Evolutionary conservation across 2,329 filamentous ascomycete species (phyloP), one percentile per base, ranked within the genome.

Genomic region (Penicillium psychrosexuale): DNA sequence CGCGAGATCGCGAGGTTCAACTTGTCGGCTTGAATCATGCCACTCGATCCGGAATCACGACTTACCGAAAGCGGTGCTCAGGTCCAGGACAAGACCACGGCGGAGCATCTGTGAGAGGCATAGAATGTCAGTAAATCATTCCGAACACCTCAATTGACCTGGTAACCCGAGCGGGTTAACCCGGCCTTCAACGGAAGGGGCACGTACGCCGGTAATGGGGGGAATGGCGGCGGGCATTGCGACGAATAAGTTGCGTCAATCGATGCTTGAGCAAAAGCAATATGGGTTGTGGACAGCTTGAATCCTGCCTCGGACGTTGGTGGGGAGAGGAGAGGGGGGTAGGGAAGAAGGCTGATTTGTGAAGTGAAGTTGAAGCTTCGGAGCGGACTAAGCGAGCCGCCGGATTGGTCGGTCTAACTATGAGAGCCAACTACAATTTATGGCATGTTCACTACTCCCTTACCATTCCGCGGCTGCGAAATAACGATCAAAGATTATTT

Each of bases 41-140:
- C 57, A 61, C 57, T 51, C 50, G 43, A 45, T 47, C 37, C 17
- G 51, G 24, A 34, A 34, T 51, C 33, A 51, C 53, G 28, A 79
- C 84, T 74, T 78, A 86, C 85, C 85, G 68, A 85, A 76, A 62
- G 84, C 82, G 70, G 86, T 83, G 68, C 82, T 84, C 67, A 88
- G 77, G 74, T 88, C 84, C 65, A 88, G 78, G 65, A 88, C 84
- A 57, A 88, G 77, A 69, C 79, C 79, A 72, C 82, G 80, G 72
- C 83, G 82, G 76, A 88, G 82, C 81, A 86, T 86, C 84, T 86
- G 67, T 59, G 19, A 22, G 1, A 22, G 22, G 43, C 11, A 37
- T 3, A 27, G 3, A 6, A 40, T 24, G 60, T 70, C 51, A 67
- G 64, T 44, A 22, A 48, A 47, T 43, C 15, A 47, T 56, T 56